These are phyloP conservation scores for Metarhizium humberi DNA, from an alignment of 2,329 filamentous ascomycete species.

Conservation along the genomic window DNA sequence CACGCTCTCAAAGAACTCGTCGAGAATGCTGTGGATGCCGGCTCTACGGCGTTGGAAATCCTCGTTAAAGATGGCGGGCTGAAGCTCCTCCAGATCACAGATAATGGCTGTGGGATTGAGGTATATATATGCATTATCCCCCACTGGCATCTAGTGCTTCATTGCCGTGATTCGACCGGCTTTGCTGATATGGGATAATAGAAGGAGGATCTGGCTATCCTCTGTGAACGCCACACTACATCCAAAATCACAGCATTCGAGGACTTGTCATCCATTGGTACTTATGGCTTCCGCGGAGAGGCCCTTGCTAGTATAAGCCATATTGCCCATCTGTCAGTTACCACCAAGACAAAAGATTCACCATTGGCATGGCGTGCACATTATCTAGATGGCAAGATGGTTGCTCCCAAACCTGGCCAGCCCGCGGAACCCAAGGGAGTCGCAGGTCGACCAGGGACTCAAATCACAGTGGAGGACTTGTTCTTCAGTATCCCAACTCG, in stretches of 20 bases:
- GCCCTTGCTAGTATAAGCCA: conserved; percentile 96
- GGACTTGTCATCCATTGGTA: conserved; percentile 79
- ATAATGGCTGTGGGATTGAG: conserved; percentile 93
- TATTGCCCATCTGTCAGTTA: conserved; percentile 91
- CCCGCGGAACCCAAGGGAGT: conserved; percentile 76
- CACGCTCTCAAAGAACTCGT: conserved; percentile 95
- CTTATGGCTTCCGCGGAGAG: conserved; percentile 96
- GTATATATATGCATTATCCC: conserved; percentile 40
- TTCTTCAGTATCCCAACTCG: conserved; percentile 95
- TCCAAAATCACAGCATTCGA: conserved; percentile 93
- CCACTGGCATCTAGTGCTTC: not conserved
- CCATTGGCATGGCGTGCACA: conserved; percentile 84
- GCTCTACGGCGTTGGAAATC: conserved; percentile 82
- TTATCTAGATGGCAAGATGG: conserved; percentile 75
- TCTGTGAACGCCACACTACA: conserved; percentile 94
- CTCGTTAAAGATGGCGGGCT: conserved; percentile 90
- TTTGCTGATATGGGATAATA: conserved; percentile 22
- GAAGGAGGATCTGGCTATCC: conserved; percentile 83
- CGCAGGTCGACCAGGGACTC: conserved; percentile 81
- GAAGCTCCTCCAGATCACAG: conserved; percentile 91
- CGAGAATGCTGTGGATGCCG: conserved; percentile 96
- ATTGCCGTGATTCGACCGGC: not conserved
- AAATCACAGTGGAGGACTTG: conserved; percentile 92
- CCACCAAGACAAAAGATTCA: conserved; percentile 84
- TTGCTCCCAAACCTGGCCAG: conserved; percentile 80